These are phyloP conservation scores for Yamadazyma epiphylla DNA, from an alignment of 1,139 yeast genomes.

Conservation along the genomic window DNA sequence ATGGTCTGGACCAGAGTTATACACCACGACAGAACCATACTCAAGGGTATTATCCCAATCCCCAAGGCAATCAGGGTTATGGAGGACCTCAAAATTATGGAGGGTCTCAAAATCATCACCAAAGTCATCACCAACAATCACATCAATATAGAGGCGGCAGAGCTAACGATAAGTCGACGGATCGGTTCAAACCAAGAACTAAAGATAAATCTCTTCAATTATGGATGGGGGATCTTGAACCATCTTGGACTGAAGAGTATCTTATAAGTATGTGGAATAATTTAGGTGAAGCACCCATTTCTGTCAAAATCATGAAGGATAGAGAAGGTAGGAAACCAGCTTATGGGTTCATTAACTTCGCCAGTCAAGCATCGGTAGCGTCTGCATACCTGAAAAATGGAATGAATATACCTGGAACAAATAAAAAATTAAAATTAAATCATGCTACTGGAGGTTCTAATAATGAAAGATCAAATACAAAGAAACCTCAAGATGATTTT, in stretches of 20 bases:
- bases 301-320: slow-evolving; percentile 36
- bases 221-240: slow-evolving; percentile 97
- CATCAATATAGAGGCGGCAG: too few relatives aligned
- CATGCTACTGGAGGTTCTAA: slow-evolving; percentile 66
- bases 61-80: too few relatives aligned
- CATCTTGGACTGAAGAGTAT: slow-evolving; percentile 73
- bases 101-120: slow-evolving; percentile 1
- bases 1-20: too few relatives aligned
- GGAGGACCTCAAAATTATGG: too few relatives aligned
- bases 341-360: slow-evolving; percentile 85
- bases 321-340: slow-evolving; percentile 24
- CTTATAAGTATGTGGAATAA: slow-evolving; percentile 64
- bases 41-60: too few relatives aligned
- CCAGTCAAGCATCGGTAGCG: slow-evolving; percentile 61
- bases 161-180: too few relatives aligned
- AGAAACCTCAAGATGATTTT: slow-evolving; percentile 16
- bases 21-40: too few relatives aligned
- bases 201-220: too few relatives aligned
- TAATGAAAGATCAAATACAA: slow-evolving; percentile 6
- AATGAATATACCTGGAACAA: slow-evolving; percentile 55
- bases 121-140: slow-evolving; percentile 6
- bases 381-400: slow-evolving; percentile 72
- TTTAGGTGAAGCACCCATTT: slow-evolving; percentile 33
- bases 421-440: slow-evolving; percentile 65
- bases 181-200: too few relatives aligned